Base-by-base conservation (phyloP, 2,329 filamentous ascomycete species). In the Sporothrix protearum region DNA sequence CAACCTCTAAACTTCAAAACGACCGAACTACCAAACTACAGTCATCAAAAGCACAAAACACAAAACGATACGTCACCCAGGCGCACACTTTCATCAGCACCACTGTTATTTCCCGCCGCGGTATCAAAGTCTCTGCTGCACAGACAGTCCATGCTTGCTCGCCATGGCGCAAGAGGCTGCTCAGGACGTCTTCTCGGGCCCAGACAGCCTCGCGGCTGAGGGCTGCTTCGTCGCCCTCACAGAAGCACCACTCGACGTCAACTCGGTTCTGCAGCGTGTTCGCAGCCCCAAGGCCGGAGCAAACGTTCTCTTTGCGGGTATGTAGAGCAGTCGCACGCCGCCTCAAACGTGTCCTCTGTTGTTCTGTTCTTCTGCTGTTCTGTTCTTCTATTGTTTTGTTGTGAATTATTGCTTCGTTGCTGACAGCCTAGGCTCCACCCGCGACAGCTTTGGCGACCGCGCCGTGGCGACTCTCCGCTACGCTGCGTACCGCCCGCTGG, bases 351-450 rank as follows among this genome's bases (percentile, higher is more conserved):
- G 22, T 39, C 8, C 30, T 45, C 39, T 30, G 30, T 53, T 45
- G 45, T 55, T 39, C 49, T 55, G 22, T 22, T 51, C 8, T 49
- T 12, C n/a, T 8, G 3, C 8, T 36, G 4, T 8, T 36, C 33
- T 36, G 33, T 36, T 4, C 33, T 8, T 8, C 8, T 36, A 36
- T 36, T 8, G 3, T 36, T 36, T 36, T 8, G 3, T 36, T 36
- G 33, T 36, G 4, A 36, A 3, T 36, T 36, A 36, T 36, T 8
- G 33, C 33, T 36, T 3, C 3, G 4, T 8, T 36, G 33, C 74
- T n/a, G n/a, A n/a, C n/a, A n/a, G n/a, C n/a, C n/a, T n/a, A 91
- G 91, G 92, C 70, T 94, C 91, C 0, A 96, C 93, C 2, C 85
- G 93, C 71, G 90, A 95, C 81, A 89, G 85, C 76, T 96, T 96